phyloP scores from a whole-genome alignment of 2,329 filamentous ascomycete species.

The Botrytis galanthina region DNA sequence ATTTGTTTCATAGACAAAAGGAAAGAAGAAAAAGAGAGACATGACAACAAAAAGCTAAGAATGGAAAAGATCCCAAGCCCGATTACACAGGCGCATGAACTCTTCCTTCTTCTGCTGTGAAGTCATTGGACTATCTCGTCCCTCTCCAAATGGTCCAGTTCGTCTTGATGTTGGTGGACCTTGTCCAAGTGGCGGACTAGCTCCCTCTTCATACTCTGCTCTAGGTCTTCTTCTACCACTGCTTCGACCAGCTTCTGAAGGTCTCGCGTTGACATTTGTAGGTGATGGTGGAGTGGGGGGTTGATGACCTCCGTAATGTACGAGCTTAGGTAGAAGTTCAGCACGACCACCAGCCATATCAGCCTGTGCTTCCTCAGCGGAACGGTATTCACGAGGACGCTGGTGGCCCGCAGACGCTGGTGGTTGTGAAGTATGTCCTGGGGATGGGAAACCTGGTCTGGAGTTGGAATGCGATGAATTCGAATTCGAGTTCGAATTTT shows the following conservation, averaged over 20 bases:
- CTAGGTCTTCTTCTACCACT: conserved; percentile 72
- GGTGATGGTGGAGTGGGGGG: conserved; percentile 76
- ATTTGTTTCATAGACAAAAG: conserved; percentile 1
- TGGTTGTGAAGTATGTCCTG: conserved; percentile 48
- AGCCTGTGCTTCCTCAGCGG: conserved; percentile 91
- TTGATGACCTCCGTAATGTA: conserved; percentile 93
- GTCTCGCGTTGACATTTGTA: conserved; percentile 37
- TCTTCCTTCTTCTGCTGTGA: conserved; percentile 87
- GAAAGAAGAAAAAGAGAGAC: not conserved
- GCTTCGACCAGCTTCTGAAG: conserved; percentile 43
- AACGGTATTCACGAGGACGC: conserved; percentile 83
- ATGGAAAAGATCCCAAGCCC: conserved; percentile 97
- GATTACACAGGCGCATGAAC: conserved; percentile 80
- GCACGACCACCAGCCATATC: conserved; percentile 88
- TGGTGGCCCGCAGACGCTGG: conserved; percentile 56
- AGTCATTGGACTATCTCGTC: conserved; percentile 78
- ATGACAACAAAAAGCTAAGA: conserved; percentile 51
- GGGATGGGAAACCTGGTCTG: conserved; percentile 72
- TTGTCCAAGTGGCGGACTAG: conserved; percentile 77
- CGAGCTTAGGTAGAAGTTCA: conserved; percentile 86
- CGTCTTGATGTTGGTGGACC: conserved; percentile 61
- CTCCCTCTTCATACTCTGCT: conserved; percentile 91
- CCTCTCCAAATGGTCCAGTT: conserved; percentile 71
- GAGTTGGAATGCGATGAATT: conserved; percentile 63
- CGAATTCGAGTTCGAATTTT: conserved; percentile 41